Base-by-base conservation (phyloP, 2,329 filamentous ascomycete species). In the Trichoderma citrinoviride region DNA sequence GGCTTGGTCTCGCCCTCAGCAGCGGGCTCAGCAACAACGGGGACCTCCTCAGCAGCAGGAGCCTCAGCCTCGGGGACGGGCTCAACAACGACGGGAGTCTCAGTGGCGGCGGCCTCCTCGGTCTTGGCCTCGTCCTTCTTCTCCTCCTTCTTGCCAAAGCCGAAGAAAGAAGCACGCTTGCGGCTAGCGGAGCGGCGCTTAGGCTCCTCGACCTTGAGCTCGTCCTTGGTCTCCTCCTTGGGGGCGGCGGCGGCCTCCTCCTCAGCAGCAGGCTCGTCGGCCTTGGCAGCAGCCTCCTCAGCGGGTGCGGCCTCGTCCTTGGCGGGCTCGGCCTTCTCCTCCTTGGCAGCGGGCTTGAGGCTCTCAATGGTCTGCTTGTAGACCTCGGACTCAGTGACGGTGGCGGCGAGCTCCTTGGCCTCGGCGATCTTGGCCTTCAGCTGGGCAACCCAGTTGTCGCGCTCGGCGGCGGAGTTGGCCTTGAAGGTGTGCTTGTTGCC, bases 401-500 rank as follows among this genome's bases (percentile, higher is more conserved):
- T 84, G 69, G 90, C 83, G 74, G 88, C 89, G 65, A 91, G 82
- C 72, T 90, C 89, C 85, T 95, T 96, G 73, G 92, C 93, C 81
- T 96, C 92, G 58, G 88, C 85, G 61, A 91, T 86, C 83, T 93
- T 92, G 73, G 85, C 81, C 86, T 95, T 93, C 71, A 97, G 78
- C 74, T 93, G 90, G 68, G 87, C 81, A 73, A 96, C 87, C 95
- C 95, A 98, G 85, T 90, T 92, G 79, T 97, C 92, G 76, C 94
- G 93, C 81, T 97, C 93, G 66, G 87, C 82, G 55, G 85, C 73
- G 73, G 75, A 89, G 73, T 82, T 74, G 65, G 94, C 92, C 86
- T 97, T 94, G 85, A 99, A 97, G 67, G 86, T 86, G 85, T 97
- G 93, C 87, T 97, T 96, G 81, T 96, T 90, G 71, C 90, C 90